Evolutionary conservation across 2,329 filamentous ascomycete genomes (phyloP), one percentile per base, ranked within the genome.

Genomic region (Phialocephala subalpina): DNA sequence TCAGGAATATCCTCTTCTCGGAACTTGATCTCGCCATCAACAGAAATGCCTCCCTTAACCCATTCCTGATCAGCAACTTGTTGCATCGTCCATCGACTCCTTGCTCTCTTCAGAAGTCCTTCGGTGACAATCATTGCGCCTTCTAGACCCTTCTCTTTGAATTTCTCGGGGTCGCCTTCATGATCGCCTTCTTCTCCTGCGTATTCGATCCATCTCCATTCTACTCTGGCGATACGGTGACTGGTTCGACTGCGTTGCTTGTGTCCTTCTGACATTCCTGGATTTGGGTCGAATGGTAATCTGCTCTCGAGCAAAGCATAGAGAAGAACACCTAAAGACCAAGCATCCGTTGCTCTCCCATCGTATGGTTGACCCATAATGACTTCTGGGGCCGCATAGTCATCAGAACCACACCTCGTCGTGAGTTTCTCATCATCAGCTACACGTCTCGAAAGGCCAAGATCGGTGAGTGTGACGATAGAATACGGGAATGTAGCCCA

Each of bases 311-410:
- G 90, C 3, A 98, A 86, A 1, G 96, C 94, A 77, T 98, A 99
- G 0, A 98, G 85, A 2, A 98, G 82, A 1, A 99, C 96, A 60
- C 96, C 96, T 0, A 98, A 84, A 0, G 95, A 97, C 96, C 96
- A 99, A 11, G 93, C 94, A 76, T 99, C 96, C 0, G 92, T 97
- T 1, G 91, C 88, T 42, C 93, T 92, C 36, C 96, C 96, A 77
- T 98, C 94, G 76, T 99, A 99, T 8, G 93, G 89, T 75, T 97
- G 93, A 27, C 95, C 95, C 84, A 99, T 93, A 62, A 99, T 90
- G 55, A 99, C 94, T 78, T 99, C 96, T 0, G 96, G 96, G 0
- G 96, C 95, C 1, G 95, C 95, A 77, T 99, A 99, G 80, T 99
- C 96, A 79, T 98, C 96, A 47, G 92, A 97, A 36, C 96, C 96